Evolutionary conservation across 805 yeast genomes (phyloP).

Genomic region (Hanseniaspora taiwanica): DNA sequence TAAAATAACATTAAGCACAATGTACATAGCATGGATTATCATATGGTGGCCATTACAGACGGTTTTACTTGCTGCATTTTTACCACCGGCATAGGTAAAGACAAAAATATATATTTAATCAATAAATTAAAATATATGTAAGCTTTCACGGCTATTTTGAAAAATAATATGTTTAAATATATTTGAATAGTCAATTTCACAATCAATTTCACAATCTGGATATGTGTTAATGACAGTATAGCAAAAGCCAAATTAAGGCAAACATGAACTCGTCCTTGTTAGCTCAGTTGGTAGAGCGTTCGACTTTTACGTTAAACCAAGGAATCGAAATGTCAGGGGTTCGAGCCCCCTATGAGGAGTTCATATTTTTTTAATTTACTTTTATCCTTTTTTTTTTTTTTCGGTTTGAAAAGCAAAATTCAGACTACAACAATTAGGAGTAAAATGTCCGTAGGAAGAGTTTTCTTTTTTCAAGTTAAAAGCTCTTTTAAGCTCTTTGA

Average conservation of each 20-base stretch:
- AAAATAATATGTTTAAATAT: too few species aligned
- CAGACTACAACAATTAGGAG: too few species aligned
- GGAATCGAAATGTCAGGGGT: constrained; percentile 34
- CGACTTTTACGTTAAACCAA: constrained; percentile 44
- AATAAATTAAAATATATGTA: too few species aligned
- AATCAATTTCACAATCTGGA: too few species aligned
- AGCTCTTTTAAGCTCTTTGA: not conserved
- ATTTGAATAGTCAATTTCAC: too few species aligned
- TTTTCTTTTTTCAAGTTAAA: not conserved
- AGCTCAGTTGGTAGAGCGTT: constrained; percentile 64
- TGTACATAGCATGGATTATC: constrained; percentile 36
- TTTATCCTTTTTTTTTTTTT: constrained; percentile 4
- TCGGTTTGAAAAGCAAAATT: not conserved
- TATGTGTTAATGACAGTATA: not conserved
- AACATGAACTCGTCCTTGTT: constrained; percentile 33
- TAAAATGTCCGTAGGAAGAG: too few species aligned
- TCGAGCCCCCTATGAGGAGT: constrained; percentile 41
- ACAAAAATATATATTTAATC: too few species aligned
- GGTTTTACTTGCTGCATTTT: constrained; percentile 57
- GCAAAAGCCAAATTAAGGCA: not conserved
- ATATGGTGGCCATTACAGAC: constrained; percentile 62
- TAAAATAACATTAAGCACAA: too few species aligned
- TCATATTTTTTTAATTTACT: constrained; percentile 19
- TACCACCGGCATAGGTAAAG: constrained; percentile 80
- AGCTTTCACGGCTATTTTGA: too few species aligned